Evolutionary conservation across 1,284 basidiomycete genomes (phyloP).

Genomic region (Tilletia horrida): DNA sequence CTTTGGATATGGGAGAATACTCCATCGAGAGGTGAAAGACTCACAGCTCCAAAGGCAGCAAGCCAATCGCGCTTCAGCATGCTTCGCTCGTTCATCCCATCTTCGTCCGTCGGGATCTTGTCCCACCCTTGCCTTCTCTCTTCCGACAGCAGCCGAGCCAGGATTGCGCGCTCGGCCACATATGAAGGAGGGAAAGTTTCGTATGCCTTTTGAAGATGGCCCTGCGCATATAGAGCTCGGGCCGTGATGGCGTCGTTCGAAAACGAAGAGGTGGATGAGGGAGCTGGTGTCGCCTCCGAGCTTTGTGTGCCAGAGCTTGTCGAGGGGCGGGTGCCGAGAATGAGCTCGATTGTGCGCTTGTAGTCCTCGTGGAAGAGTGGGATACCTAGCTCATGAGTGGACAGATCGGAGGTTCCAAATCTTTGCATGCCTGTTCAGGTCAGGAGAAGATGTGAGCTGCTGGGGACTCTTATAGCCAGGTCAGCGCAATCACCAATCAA

Average conservation of each 20-base stretch:
- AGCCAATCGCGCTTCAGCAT: conserved; percentile 31
- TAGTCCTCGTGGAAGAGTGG: conserved; percentile 80
- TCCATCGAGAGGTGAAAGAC: conserved; percentile 67
- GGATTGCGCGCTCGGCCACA: conserved; percentile 84
- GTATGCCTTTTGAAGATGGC: conserved; percentile 62
- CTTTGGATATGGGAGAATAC: no score
- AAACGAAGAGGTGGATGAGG: neutral
- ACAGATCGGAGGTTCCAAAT: conserved; percentile 92
- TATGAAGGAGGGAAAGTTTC: conserved; percentile 82
- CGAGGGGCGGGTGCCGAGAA: conserved; percentile 31
- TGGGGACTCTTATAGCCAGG: neutral
- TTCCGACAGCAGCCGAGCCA: conserved; percentile 72
- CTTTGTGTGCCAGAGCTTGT: neutral
- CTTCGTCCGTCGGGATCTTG: neutral
- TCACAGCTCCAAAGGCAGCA: conserved; percentile 28
- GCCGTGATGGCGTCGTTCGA: conserved; percentile 30
- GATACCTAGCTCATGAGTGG: conserved; percentile 89
- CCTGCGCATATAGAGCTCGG: conserved; percentile 27
- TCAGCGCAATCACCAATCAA: neutral
- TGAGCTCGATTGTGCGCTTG: conserved; percentile 33
- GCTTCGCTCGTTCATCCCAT: neutral
- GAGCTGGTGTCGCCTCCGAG: neutral
- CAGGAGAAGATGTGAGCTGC: conserved; percentile 56
- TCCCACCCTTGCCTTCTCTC: conserved; percentile 65
- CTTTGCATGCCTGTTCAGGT: conserved; percentile 74